Evolutionary conservation across 495 filamentous ascomycete species (phyloP), one percentile per base, ranked within the genome.

Genomic region (Daldinia childiae): DNA sequence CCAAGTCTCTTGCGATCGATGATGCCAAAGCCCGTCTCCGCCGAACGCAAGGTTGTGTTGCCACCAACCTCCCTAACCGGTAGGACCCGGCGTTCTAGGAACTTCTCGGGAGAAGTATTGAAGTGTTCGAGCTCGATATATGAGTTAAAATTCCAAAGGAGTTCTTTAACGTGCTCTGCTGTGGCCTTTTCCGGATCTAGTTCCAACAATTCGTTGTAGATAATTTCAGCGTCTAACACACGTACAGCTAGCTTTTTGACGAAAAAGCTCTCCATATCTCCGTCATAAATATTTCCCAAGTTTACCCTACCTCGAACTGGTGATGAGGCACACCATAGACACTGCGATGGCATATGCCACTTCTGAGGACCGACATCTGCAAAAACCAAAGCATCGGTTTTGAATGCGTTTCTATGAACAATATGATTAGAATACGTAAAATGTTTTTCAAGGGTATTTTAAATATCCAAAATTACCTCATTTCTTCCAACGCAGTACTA

Each of bases 311-410:
- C 80, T n/a, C 70, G 56, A 45, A 85, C 79, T 26, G 76, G 51
- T 6, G 81, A 74, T 6, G 76, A 65, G 34, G 69, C 73, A 4
- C 81, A 82, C 82, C 81, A 85, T 29, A 85, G 59, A 64, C 81
- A 83, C 48, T 78, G 57, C 1, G 76, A 77, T 9, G 71, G 43
- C 12, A 63, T 75, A 65, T 75, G 41, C 82, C 82, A 84, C 26
- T 62, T 52, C 38, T 52, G 19, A 8, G 43, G 19, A 9, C 54
- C 68, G 15, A 65, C 39, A 29, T 74, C 64, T 3, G 26, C 17
- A 29, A 72, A 82, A 45, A 81, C 75, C 19, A 83, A 68, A 0
- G 48, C 30, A 3, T 78, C 24, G 3, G 57, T 38, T 36, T 80
- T 62, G 68, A 81, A 82, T 9, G 12, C 38, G 0, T 60, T 19